phyloP scores from a whole-genome alignment of 768 basidiomycete species.

The Tulasnella sp. region DNA sequence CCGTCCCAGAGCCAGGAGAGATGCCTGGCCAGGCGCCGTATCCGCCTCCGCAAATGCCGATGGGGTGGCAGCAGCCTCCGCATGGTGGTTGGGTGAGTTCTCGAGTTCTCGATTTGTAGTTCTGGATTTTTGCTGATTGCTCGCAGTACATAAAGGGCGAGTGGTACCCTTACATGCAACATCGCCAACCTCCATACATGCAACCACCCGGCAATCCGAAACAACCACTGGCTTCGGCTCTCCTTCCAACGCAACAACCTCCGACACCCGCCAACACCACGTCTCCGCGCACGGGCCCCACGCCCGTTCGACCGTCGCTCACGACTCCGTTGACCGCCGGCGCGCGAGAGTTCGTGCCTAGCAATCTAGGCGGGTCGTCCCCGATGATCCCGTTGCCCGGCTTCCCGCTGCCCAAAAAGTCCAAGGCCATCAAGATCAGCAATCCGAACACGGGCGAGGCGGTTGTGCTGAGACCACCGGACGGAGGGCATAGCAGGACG shows the following conservation, averaged over 20 bases:
- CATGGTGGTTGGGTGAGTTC: conserved; percentile 20
- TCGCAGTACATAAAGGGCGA: conserved; percentile 40
- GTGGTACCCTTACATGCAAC: conserved; percentile 42
- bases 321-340: conserved; percentile 55
- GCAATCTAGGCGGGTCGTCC: conserved; percentile 22
- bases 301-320: conserved; percentile 50
- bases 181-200: conserved; percentile 53
- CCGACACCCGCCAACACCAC: conserved; percentile 59
- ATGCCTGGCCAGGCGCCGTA: conserved; percentile 11
- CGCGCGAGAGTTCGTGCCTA: conserved; percentile 70
- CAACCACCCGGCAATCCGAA: conserved; percentile 59
- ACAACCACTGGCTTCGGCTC: conserved; percentile 50
- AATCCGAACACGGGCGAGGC: conserved; percentile 62
- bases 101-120: neutral
- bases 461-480: conserved; percentile 60
- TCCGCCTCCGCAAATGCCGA: neutral
- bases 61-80: neutral
- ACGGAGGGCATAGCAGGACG: conserved; percentile 47
- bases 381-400: neutral
- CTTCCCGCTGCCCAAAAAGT: conserved; percentile 43
- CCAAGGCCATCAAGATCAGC: conserved; percentile 57
- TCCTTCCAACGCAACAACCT: conserved; percentile 49
- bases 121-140: too few species aligned
- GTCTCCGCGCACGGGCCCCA: conserved; percentile 66
- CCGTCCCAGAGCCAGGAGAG: conserved; percentile 7